phyloP scores from a whole-genome alignment of 73 alveolate species.

The Effrenium voratum region DNA sequence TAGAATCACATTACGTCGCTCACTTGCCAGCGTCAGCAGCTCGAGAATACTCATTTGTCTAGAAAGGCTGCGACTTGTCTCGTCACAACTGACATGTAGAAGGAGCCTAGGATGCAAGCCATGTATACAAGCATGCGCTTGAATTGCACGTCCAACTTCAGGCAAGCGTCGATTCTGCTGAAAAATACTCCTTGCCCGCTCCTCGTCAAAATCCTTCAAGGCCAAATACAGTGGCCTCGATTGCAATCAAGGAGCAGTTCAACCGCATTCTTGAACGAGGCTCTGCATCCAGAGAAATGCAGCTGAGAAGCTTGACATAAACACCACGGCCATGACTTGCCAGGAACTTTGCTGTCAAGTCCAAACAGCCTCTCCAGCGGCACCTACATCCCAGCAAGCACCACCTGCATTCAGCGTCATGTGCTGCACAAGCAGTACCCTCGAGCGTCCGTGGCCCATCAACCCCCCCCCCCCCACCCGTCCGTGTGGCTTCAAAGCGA shows the following conservation, averaged over 20 bases:
- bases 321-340: constrained; percentile 86
- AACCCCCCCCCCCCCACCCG: neutral
- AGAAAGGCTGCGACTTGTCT: constrained; percentile 48
- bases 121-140: too few species aligned
- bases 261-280: too few species aligned
- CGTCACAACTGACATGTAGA: constrained; percentile 66
- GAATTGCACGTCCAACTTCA: too few species aligned
- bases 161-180: constrained; percentile 9
- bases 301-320: constrained; percentile 43
- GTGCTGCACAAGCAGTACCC: neutral
- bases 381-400: constrained; percentile 53
- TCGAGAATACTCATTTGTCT: neutral
- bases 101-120: constrained; percentile 3
- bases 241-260: neutral
- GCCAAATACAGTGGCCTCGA: constrained; percentile 60
- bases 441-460: neutral
- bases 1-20: too few species aligned
- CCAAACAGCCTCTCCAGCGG: constrained; percentile 62
- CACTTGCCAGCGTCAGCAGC: neutral
- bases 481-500: neutral
- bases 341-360: constrained; percentile 26
- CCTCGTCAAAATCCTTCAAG: constrained; percentile 47
- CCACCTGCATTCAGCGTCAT: constrained; percentile 25
- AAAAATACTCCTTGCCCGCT: constrained; percentile 6
- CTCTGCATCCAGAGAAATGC: neutral